Conservation (phyloP, 306 rosid species). For the Gynostemma pentaphyllum region DNA sequence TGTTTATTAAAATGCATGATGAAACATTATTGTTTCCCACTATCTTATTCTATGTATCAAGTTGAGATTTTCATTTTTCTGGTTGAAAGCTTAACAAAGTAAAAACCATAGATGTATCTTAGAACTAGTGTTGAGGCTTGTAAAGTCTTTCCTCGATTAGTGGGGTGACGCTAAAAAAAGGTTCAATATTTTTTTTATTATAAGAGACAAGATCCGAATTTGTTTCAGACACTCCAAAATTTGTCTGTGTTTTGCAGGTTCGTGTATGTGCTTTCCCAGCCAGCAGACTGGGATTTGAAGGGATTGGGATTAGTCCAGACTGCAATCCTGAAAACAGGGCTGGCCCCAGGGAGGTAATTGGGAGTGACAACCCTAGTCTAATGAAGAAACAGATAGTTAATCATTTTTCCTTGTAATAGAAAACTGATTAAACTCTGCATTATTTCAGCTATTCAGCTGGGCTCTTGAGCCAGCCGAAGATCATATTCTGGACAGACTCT, state of each 20-base stretch:
- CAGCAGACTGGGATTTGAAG: constrained; percentile 58
- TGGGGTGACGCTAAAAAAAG: too few species aligned
- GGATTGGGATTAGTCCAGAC: constrained; percentile 56
- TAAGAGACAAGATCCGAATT: not conserved
- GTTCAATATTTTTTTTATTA: too few species aligned
- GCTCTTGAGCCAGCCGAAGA: constrained; percentile 88
- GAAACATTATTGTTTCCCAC: too few species aligned
- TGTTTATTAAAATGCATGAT: too few species aligned
- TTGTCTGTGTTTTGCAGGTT: constrained; percentile 27
- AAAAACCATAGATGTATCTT: too few species aligned
- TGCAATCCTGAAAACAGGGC: constrained; percentile 49
- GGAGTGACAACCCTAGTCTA: not conserved
- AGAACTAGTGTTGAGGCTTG: too few species aligned
- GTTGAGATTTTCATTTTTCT: too few species aligned
- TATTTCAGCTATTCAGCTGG: constrained; percentile 46
- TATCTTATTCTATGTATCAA: too few species aligned
- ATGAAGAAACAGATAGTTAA: not conserved
- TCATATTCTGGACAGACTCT: constrained; percentile 56
- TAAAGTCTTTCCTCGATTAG: too few species aligned
- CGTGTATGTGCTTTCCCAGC: constrained; percentile 90
- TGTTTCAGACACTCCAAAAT: not conserved
- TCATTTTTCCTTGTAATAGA: not conserved
- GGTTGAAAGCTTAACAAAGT: too few species aligned
- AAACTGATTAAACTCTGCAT: not conserved
- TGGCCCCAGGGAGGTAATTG: constrained; percentile 37